Evolutionary conservation across 805 yeast genomes (phyloP), one percentile per base, ranked within the genome.

Genomic region (Metschnikowia shivogae): DNA sequence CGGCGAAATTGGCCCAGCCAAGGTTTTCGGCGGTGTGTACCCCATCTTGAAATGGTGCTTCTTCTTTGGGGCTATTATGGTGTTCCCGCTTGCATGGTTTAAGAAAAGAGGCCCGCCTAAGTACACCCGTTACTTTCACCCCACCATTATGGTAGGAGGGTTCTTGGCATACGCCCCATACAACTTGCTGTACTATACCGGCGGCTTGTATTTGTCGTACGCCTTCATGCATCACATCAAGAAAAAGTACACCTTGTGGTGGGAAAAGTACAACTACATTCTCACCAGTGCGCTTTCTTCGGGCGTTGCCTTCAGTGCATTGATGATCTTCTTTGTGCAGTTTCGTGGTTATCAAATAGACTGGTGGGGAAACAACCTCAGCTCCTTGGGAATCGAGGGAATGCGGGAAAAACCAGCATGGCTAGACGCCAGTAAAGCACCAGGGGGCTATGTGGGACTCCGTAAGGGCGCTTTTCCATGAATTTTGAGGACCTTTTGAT

Each of bases 261-360:
- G 86, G 89, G 81, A 82, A 34, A 84, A 82, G 61, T 84, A 84
- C 61, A 83, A 82, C 59, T 83, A 81, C 57, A 72, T 82, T 19
- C 61, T 83, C 42, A 68, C 82, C 20, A 75, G 83, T 42, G 84
- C 78, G 1, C 63, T 82, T 24, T 63, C 74, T 7, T 78, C 85
- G 1, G 87, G 86, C n/a, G 76, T 80, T 14, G 86, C 86, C 2
- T 72, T 81, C 49, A 68, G 81, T 46, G 76, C 84, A 3, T 64
- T 84, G 42, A 62, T 82, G 45, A 75, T 81, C 32, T 83, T 83
- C 63, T 78, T 80, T 55, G 70, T 76, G 5, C 72, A 73, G 36
- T 78, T 71, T 54, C 70, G 76, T 38, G 64, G 67, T 3, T 66
- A 63, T 24, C 49, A 57, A 4, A 42, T 81, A 11, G 49, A 62